Evolutionary conservation across 2,329 filamentous ascomycete species (phyloP), one percentile per base, ranked within the genome.

Genomic region (Cercospora citrullina): DNA sequence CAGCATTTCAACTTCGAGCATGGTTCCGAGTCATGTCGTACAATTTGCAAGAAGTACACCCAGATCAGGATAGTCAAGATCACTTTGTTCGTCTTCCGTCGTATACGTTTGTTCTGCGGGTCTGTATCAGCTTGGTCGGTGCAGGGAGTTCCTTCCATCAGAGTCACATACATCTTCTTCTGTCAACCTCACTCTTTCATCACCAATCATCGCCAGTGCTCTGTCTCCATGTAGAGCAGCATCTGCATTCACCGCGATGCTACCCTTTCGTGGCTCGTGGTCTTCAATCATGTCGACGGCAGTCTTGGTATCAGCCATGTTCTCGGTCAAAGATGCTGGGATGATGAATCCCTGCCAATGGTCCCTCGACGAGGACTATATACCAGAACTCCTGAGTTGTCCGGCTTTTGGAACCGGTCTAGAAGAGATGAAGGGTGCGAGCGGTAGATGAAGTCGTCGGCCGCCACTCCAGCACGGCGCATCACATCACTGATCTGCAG

Each of bases 11-110:
- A 28, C 28, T 28, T 28, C 28, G 28, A 28, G 28, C 28, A 28
- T 28, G 28, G 28, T 28, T 28, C 28, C 28, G 4, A 28, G 28
- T 28, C 28, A 28, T 28, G 7, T 28, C 28, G 28, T 28, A 28
- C 28, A 28, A 74, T 74, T 63, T 74, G 85, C 12, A 87, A 79
- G 72, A 87, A 87, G 75, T 87, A 87, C n/a, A 87, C 84, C 85
- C 85, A 87, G 59, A 85, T 75, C 0, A 87, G 80, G 60, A 87
- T 82, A 3, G 75, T 73, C 1, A 90, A 81, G 64, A 91, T 87
- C 30, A 82, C 81, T 60, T 81, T 82, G 74, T 90, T 89, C 0
- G 87, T 90, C 77, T 89, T 89, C 51, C 82, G 83, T 28, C 85
- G 82, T 69, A 90, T 89, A 9, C 84, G 83, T 70, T 81, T 84